Base-by-base conservation (phyloP, 2,329 filamentous ascomycete genomes). In the Parastagonospora avenae region DNA sequence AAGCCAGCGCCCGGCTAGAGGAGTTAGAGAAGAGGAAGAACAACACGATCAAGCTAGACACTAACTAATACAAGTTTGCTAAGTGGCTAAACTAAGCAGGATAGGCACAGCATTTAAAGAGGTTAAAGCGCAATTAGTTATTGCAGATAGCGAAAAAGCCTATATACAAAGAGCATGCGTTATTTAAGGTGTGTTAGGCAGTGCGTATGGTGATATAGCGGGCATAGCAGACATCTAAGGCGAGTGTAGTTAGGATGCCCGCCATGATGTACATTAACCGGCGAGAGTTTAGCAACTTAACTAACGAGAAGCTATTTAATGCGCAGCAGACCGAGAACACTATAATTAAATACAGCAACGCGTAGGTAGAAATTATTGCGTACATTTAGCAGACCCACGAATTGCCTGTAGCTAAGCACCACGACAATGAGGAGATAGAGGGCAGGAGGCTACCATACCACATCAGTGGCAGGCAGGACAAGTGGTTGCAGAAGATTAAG, bases 331-430 rank as follows among this genome's bases (percentile, higher is more conserved):
- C 16, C 8, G 36, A 16, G 11, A 50, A 45, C 24, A 54, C 42
- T 2, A 54, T 54, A n/a, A 42, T 36, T 8, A 49, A 49, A 31
- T 54, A 54, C 35, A 45, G 50, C 16, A 36, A 30, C 4, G 16
- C 27, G 19, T 53, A 27, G 50, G 10, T 53, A 5, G n/a, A 48
- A 29, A 41, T 53, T 19, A 48, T 53, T 15, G 24, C 27, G 24
- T 53, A 48, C 31, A 48, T 54, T 30, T 54, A n/a, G 46, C 50
- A 31, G 15, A 54, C 37, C 6, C 29, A 54, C 32, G 29, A 43
- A 38, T 31, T 50, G 31, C 27, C 36, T 4, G 29, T 45, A 11
- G 28, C 36, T 12, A 27, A 14, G 19, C n/a, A 11, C 6, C 4
- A 28, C 10, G 27, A 31, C 11, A 24, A 44, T 11, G 12, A 50